Conservation (phyloP, 352 stramenopile genomes). For the Phytophthora ohioensis region DNA sequence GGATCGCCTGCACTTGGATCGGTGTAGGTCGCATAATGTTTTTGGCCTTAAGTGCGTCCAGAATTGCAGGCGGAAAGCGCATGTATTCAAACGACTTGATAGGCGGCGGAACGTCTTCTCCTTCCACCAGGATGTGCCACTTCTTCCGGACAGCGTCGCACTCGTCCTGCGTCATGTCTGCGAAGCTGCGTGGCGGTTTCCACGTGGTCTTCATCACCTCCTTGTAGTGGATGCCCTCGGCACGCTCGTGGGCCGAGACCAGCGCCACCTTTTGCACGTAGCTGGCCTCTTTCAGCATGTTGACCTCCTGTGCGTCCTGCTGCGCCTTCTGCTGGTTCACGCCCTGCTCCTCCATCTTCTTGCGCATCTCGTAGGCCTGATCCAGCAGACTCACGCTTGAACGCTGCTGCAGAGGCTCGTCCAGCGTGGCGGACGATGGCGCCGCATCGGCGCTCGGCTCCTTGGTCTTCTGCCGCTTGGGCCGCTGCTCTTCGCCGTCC, state of each 20-base stretch:
- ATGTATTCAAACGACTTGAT: conserved; percentile 98
- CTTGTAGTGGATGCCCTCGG: conserved; percentile 93
- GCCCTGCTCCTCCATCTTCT: conserved; percentile 73
- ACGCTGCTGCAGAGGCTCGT: conserved; percentile 40
- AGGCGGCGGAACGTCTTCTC: conserved; percentile 94
- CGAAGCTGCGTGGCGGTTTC: conserved; percentile 89
- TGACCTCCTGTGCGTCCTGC: conserved; percentile 90
- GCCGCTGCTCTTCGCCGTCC: conserved; percentile 11
- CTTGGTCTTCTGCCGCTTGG: conserved; percentile 31
- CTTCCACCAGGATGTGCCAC: conserved; percentile 98
- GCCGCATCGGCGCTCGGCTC: conserved; percentile 7
- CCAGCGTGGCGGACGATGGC: not conserved
- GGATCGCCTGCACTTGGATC: conserved; percentile 99
- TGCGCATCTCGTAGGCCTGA: conserved; percentile 87
- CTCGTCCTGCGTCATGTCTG: conserved; percentile 85
- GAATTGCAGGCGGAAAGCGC: conserved; percentile 95
- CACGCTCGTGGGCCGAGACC: conserved; percentile 93
- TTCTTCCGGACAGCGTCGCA: conserved; percentile 96
- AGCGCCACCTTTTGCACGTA: conserved; percentile 97
- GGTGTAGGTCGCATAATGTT: conserved; percentile 97
- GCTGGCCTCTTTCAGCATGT: conserved; percentile 95
- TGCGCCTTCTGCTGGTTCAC: conserved; percentile 85
- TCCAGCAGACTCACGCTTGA: conserved; percentile 83
- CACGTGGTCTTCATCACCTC: conserved; percentile 93
- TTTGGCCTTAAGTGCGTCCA: conserved; percentile 94